These are phyloP conservation scores for Calonectria crousiana DNA, from an alignment of 2,329 filamentous ascomycete species.

Conservation along the genomic window DNA sequence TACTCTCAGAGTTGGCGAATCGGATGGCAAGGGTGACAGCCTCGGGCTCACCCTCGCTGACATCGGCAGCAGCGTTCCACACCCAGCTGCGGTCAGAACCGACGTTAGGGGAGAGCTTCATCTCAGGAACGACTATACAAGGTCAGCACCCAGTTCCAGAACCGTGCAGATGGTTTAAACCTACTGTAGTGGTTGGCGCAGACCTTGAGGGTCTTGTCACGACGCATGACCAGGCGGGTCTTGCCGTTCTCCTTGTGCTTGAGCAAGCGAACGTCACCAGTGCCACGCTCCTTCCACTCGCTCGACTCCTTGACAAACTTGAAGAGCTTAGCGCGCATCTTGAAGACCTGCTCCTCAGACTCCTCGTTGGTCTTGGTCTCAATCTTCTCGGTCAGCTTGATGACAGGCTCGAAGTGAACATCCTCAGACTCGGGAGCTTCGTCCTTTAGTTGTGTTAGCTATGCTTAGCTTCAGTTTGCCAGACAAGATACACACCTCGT, in stretches of 20 bases:
- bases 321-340: slow-evolving; percentile 99
- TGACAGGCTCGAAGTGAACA: slow-evolving; percentile 96
- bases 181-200: slow-evolving; percentile 99
- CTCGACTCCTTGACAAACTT: slow-evolving; percentile 91
- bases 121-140: slow-evolving; percentile 87
- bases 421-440: slow-evolving; percentile 89
- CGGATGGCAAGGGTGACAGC: slow-evolving; percentile 96
- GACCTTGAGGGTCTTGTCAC: slow-evolving; percentile 99
- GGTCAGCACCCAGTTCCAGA: slow-evolving; percentile 7
- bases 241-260: slow-evolving; percentile 99
- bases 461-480: neutral
- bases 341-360: slow-evolving; percentile 96
- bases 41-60: slow-evolving; percentile 97
- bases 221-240: slow-evolving; percentile 97
- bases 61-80: slow-evolving; percentile 97
- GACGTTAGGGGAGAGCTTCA: slow-evolving; percentile 98
- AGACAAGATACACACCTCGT: slow-evolving; percentile 61
- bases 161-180: slow-evolving; percentile 48
- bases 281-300: slow-evolving; percentile 99
- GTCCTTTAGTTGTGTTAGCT: slow-evolving; percentile 56
- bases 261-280: slow-evolving; percentile 93
- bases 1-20: slow-evolving; percentile 98
- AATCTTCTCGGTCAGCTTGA: slow-evolving; percentile 95
- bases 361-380: slow-evolving; percentile 99
- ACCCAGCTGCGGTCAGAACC: slow-evolving; percentile 99